A percentile compares a stretch with the other conserved stretches of the same genome.
Evolutionary conservation across 805 yeast genomes (phyloP).

Genomic region (Candida qinlingensis): DNA sequence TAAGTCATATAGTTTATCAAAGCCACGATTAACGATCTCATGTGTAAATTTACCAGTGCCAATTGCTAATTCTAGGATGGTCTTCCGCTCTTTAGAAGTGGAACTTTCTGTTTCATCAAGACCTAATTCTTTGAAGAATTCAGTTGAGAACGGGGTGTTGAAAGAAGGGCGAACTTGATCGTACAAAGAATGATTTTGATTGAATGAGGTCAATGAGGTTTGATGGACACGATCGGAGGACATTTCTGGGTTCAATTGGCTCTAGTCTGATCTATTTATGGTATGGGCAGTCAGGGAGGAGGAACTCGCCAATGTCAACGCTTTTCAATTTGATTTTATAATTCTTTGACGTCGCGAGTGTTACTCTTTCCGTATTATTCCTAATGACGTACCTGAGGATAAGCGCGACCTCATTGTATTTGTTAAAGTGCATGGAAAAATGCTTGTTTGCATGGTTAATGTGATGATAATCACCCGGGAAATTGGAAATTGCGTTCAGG

Average conservation of each 20-base stretch:
- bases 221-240: slow-evolving; percentile 8
- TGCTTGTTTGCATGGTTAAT: too few relatives aligned
- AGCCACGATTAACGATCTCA: slow-evolving; percentile 35
- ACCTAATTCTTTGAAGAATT: slow-evolving; percentile 35
- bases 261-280: too few relatives aligned
- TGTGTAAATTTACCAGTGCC: slow-evolving; percentile 64
- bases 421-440: too few relatives aligned
- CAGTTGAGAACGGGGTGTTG: slow-evolving; percentile 34
- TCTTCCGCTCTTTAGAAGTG: slow-evolving; percentile 3
- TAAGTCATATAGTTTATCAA: slow-evolving; percentile 28
- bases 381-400: too few relatives aligned
- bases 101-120: slow-evolving; percentile 15
- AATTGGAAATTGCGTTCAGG: too few relatives aligned
- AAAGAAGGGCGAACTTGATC: slow-evolving; percentile 51
- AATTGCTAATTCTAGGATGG: slow-evolving; percentile 47
- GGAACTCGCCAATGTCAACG: too few relatives aligned
- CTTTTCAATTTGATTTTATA: too few relatives aligned
- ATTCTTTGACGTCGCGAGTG: too few relatives aligned
- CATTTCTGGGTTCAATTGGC: neutral
- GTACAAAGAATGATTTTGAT: slow-evolving; percentile 45
- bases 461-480: too few relatives aligned
- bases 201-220: slow-evolving; percentile 44
- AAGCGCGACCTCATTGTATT: too few relatives aligned
- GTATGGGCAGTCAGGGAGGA: too few relatives aligned
- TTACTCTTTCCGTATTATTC: too few relatives aligned